Percentiles rank a stretch among this genome's conserved stretches.
Evolutionary conservation across 495 filamentous ascomycete genomes (phyloP).

Genomic region (Antarctomyces pellizariae): DNA sequence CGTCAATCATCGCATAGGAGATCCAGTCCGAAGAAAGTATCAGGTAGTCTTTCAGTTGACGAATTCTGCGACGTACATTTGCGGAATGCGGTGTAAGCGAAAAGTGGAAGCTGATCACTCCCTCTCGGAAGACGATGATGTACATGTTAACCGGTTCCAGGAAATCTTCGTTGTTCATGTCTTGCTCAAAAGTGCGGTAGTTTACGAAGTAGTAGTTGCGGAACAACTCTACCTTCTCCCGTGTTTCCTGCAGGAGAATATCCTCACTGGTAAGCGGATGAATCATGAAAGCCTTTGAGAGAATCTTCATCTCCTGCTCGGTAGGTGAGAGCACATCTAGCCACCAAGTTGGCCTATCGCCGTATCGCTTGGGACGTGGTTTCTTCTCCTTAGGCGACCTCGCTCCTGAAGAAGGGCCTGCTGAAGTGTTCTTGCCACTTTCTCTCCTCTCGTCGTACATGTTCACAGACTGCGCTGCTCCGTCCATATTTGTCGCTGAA

Average conservation of each 20-base stretch:
- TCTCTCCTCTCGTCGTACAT: too few relatives aligned
- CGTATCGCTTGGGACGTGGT: slow-evolving; percentile 43
- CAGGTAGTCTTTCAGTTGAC: slow-evolving; percentile 84
- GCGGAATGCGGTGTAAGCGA: slow-evolving; percentile 80
- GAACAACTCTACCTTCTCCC: slow-evolving; percentile 96
- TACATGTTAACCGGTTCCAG: slow-evolving; percentile 95
- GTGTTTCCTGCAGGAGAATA: slow-evolving; percentile 88
- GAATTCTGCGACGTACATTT: slow-evolving; percentile 80
- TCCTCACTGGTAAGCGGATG: slow-evolving; percentile 90
- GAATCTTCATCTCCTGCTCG: slow-evolving; percentile 73
- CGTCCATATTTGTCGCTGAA: too few relatives aligned
- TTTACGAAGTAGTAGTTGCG: slow-evolving; percentile 95
- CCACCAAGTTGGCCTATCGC: slow-evolving; percentile 87
- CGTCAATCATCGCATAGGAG: slow-evolving; percentile 90
- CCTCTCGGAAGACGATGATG: slow-evolving; percentile 87
- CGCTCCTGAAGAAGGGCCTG: slow-evolving; percentile 1
- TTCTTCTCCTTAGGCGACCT: slow-evolving; percentile 9
- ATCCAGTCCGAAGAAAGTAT: slow-evolving; percentile 93
- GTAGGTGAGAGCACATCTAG: slow-evolving; percentile 80
- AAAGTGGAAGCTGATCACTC: slow-evolving; percentile 89
- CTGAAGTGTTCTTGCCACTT: too few relatives aligned
- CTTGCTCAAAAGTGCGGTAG: slow-evolving; percentile 91
- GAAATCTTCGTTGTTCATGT: slow-evolving; percentile 64
- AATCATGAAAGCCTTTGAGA: slow-evolving; percentile 82
- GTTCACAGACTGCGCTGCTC: too few relatives aligned